Conservation (phyloP, 805 yeast species). For the Jamesozyma rosinii region DNA sequence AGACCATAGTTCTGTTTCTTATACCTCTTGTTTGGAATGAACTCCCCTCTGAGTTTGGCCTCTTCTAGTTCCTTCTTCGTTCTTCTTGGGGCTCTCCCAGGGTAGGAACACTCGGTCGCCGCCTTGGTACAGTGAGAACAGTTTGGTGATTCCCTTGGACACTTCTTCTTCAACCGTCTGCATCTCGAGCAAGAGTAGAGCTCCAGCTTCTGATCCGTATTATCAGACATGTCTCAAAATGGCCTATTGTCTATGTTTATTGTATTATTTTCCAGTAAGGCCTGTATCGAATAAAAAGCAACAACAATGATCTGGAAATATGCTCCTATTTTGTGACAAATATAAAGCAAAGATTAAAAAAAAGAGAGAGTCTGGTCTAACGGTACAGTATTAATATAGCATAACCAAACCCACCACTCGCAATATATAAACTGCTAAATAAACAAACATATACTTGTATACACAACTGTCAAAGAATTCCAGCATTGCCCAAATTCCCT, state of each 20-base stretch:
- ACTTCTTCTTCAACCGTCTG: constrained; percentile 41
- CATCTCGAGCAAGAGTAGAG: constrained; percentile 39
- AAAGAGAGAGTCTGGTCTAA: too few relatives aligned
- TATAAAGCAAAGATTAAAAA: too few relatives aligned
- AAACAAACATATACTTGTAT: too few relatives aligned
- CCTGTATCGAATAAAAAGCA: too few relatives aligned
- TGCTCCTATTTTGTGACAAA: too few relatives aligned
- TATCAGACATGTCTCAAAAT: neutral
- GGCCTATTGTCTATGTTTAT: neutral
- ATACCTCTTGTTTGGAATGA: constrained; percentile 9
- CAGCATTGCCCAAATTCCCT: too few relatives aligned
- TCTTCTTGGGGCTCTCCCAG: constrained; percentile 37
- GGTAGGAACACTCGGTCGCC: constrained; percentile 33
- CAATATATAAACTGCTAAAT: too few relatives aligned
- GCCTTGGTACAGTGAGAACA: constrained; percentile 38
- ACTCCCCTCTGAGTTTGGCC: constrained; percentile 21
- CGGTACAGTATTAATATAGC: too few relatives aligned
- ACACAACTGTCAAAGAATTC: too few relatives aligned
- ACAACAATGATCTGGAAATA: too few relatives aligned
- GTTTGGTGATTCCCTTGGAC: constrained; percentile 37
- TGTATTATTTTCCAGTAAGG: too few relatives aligned
- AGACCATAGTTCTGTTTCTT: neutral
- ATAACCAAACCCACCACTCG: too few relatives aligned
- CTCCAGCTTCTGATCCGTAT: constrained; percentile 7
- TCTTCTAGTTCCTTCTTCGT: constrained; percentile 26